phyloP scores from a whole-genome alignment of 768 basidiomycete species.

The Leucogyrophana mollusca region DNA sequence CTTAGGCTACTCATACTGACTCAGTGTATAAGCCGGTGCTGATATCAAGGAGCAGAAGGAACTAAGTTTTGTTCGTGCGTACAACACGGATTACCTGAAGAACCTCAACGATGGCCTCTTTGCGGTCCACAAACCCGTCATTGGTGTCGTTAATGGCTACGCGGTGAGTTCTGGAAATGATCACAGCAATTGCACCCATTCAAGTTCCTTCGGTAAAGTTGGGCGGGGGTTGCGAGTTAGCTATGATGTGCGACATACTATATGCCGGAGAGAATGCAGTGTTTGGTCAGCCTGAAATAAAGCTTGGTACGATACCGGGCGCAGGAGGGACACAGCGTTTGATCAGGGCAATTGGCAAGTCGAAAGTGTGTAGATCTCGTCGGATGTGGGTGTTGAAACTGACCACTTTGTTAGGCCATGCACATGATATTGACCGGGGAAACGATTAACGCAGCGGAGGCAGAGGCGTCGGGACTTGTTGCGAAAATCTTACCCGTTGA shows the following conservation, averaged over 20 bases:
- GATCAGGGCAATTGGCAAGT: slow-evolving; percentile 82
- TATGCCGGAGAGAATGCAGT: slow-evolving; percentile 83
- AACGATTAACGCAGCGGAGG: slow-evolving; percentile 44
- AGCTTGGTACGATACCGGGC: slow-evolving; percentile 90
- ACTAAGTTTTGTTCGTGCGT: slow-evolving; percentile 54
- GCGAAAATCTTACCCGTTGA: slow-evolving; percentile 39
- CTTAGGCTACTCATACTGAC: not conserved
- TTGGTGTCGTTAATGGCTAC: slow-evolving; percentile 92
- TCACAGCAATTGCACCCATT: not conserved
- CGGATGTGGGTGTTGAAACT: not conserved
- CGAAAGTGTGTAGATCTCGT: slow-evolving; percentile 29
- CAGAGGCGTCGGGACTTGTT: slow-evolving; percentile 47
- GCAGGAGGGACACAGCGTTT: slow-evolving; percentile 93
- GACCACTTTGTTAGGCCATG: slow-evolving; percentile 39
- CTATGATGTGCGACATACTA: slow-evolving; percentile 94
- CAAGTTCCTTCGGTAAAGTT: slow-evolving; percentile 50
- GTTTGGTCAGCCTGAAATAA: slow-evolving; percentile 96
- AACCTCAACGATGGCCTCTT: slow-evolving; percentile 44
- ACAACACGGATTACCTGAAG: slow-evolving; percentile 43
- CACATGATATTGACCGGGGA: slow-evolving; percentile 54
- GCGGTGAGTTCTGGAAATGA: slow-evolving; percentile 50
- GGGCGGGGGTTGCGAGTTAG: slow-evolving; percentile 95
- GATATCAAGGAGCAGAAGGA: slow-evolving; percentile 99
- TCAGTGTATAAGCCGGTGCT: slow-evolving; percentile 66
- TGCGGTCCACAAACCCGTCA: slow-evolving; percentile 78